Conservation (phyloP, 306 rosid genomes). For the Prunus salicina region DNA sequence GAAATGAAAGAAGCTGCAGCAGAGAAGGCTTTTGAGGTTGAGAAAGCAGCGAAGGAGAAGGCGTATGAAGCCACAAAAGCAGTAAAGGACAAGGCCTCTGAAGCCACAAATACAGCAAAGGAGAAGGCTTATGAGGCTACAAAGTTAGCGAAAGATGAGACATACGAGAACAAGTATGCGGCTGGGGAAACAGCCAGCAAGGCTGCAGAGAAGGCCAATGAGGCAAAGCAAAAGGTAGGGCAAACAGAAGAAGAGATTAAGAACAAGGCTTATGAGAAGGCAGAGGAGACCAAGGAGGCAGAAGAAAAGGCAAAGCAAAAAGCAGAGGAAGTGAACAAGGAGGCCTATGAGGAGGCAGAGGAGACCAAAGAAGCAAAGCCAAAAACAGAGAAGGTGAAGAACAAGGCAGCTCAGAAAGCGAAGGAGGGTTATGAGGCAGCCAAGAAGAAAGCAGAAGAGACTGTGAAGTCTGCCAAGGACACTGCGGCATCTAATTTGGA, state of each 20-base stretch:
- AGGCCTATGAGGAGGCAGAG: neutral
- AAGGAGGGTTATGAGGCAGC: slow-evolving; percentile 9
- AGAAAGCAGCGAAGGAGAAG: slow-evolving; percentile 32
- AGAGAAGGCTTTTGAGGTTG: slow-evolving; percentile 17
- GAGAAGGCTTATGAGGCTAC: slow-evolving; percentile 12
- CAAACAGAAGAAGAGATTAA: neutral
- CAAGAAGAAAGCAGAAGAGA: slow-evolving; percentile 20
- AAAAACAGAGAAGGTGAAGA: neutral
- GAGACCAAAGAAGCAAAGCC: neutral
- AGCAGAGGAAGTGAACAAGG: neutral
- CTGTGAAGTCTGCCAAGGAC: slow-evolving; percentile 25
- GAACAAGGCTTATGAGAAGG: neutral
- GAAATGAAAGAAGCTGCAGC: slow-evolving; percentile 3
- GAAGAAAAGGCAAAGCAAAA: neutral
- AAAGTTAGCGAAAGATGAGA: neutral
- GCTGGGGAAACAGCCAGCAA: neutral
- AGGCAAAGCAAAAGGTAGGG: neutral
- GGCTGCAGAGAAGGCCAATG: neutral
- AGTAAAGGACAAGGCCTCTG: slow-evolving; percentile 3
- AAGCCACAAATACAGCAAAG: slow-evolving; percentile 31
- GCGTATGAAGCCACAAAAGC: neutral
- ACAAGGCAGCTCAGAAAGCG: neutral
- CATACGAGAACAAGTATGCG: neutral
- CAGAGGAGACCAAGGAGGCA: neutral
- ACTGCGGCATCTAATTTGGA: slow-evolving; percentile 23